Percentiles rank a stretch among this genome's conserved stretches.
These are phyloP conservation scores for Globisporangium lucens DNA, from an alignment of 352 stramenopile genomes.

Conservation along the genomic window DNA sequence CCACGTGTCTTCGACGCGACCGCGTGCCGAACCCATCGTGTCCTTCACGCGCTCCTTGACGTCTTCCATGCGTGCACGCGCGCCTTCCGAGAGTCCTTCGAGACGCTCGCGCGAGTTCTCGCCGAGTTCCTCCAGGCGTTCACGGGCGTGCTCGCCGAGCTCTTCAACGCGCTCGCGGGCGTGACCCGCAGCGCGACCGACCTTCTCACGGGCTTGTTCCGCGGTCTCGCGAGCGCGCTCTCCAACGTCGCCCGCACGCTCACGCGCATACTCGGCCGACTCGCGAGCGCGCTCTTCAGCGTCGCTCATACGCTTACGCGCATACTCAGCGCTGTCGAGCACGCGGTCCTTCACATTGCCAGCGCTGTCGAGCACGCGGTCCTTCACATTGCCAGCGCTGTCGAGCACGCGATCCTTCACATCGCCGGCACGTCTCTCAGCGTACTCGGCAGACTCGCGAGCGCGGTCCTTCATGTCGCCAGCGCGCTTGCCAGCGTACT, in stretches of 20 bases:
- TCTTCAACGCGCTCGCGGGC: constrained; percentile 23
- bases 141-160: constrained; percentile 27
- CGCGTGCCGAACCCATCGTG: constrained; percentile 32
- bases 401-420: constrained; percentile 28
- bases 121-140: constrained; percentile 34
- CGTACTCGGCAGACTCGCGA: neutral
- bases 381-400: neutral
- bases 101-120: constrained; percentile 22
- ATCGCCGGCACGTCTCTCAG: neutral
- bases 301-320: neutral
- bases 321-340: neutral
- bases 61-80: constrained; percentile 24
- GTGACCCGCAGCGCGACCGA: neutral
- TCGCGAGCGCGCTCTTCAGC: constrained; percentile 1
- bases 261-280: constrained; percentile 27
- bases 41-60: constrained; percentile 51
- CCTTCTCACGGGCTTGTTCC: constrained; percentile 38
- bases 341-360: constrained; percentile 4
- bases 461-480: too few species aligned
- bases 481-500: neutral
- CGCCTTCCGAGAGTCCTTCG: constrained; percentile 20
- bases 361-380: neutral
- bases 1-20: constrained; percentile 50
- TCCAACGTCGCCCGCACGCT: constrained; percentile 19
- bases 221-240: constrained; percentile 24